Percentiles rank a stretch among this genome's conserved stretches.
These are phyloP conservation scores for Lactifluus hygrophoroides DNA, from an alignment of 768 basidiomycete species.

Conservation along the genomic window DNA sequence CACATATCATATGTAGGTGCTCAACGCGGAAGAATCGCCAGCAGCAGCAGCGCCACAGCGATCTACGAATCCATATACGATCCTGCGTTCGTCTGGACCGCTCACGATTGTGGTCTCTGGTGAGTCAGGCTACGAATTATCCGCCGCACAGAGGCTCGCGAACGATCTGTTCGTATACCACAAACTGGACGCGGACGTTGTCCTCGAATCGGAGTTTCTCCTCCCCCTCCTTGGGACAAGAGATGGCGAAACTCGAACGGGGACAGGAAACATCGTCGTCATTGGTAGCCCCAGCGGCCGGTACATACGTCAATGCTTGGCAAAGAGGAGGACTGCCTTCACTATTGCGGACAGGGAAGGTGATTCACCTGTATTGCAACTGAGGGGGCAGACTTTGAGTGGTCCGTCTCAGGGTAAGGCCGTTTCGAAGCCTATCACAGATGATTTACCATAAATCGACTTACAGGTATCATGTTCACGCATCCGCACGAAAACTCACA, in stretches of 20 bases:
- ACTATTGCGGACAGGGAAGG: conserved; percentile 1
- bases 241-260: conserved; percentile 26
- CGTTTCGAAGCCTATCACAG: conserved; percentile 13
- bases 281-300: conserved; percentile 35
- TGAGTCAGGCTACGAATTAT: conserved; percentile 30
- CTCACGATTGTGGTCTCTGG: conserved; percentile 48
- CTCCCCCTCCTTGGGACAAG: conserved; percentile 4
- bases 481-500: conserved; percentile 49
- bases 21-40: neutral
- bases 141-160: conserved; percentile 55
- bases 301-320: conserved; percentile 21
- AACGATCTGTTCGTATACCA: conserved; percentile 63
- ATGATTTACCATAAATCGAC: neutral
- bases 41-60: neutral
- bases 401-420: conserved; percentile 8
- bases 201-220: conserved; percentile 32
- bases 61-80: conserved; percentile 39
- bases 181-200: conserved; percentile 57
- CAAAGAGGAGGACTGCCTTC: conserved; percentile 20
- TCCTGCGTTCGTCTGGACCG: conserved; percentile 47
- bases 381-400: conserved; percentile 6
- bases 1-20: neutral
- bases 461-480: conserved; percentile 48
- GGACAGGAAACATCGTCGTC: conserved; percentile 56
- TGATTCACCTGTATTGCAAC: conserved; percentile 4